These are phyloP conservation scores for Centaurea solstitialis DNA, from an alignment of 129 eudicot genomes.

Conservation along the genomic window DNA sequence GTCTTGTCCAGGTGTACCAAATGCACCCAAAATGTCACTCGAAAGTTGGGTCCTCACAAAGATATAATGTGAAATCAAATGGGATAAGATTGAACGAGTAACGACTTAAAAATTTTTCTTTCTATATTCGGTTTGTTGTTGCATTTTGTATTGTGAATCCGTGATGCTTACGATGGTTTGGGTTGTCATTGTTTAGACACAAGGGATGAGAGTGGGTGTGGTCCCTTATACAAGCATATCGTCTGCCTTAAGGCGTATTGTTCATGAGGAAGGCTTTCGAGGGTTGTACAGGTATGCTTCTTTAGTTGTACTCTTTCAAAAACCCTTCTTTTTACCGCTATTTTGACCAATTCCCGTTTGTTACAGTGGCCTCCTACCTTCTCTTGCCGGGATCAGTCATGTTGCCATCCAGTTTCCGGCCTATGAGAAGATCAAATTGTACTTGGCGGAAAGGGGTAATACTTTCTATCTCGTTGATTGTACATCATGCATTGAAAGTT, in stretches of 20 bases:
- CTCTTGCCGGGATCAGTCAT: constrained; percentile 92
- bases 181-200: constrained; percentile 54
- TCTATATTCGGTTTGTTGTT: not conserved
- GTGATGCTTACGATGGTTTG: not conserved
- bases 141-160: not conserved
- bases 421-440: constrained; percentile 77
- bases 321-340: not conserved
- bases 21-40: not conserved
- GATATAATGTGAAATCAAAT: not conserved
- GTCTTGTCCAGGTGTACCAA: too few species aligned
- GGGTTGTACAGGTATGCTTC: constrained; percentile 86
- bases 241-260: constrained; percentile 84
- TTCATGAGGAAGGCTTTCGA: constrained; percentile 82
- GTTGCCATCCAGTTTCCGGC: constrained; percentile 98
- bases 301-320: not conserved
- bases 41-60: not conserved
- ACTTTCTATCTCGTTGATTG: constrained; percentile 11
- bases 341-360: not conserved
- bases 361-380: constrained; percentile 93
- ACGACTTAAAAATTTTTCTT: not conserved
- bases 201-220: constrained; percentile 94
- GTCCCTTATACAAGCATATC: constrained; percentile 81
- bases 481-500: not conserved
- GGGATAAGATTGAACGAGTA: not conserved
- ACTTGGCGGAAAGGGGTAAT: constrained; percentile 79